These are phyloP conservation scores for Puccinia triticina DNA, from an alignment of 1,284 basidiomycete genomes.

Conservation along the genomic window DNA sequence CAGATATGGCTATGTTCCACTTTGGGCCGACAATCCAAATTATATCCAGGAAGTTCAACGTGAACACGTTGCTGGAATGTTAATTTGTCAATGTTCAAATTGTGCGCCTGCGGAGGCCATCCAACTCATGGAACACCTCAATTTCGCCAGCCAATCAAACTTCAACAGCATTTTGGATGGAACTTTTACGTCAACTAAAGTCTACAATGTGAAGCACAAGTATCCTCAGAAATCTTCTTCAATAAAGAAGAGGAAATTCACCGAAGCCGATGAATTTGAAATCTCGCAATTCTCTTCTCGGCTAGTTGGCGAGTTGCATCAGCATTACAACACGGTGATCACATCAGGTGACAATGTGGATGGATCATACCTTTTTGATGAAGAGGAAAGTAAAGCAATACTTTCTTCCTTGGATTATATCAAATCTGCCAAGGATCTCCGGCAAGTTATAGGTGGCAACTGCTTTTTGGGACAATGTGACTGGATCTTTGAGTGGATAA, in stretches of 20 bases:
- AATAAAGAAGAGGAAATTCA: not conserved
- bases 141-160: not conserved
- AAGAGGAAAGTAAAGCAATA: not conserved
- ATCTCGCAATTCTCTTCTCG: not conserved
- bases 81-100: not conserved
- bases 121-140: not conserved
- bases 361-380: not conserved
- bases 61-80: not conserved
- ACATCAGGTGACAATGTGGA: not conserved
- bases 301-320: not conserved
- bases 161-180: not conserved
- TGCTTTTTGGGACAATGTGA: not conserved
- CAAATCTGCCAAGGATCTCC: not conserved
- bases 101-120: not conserved
- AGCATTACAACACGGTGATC: not conserved
- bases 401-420: not conserved
- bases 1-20: not conserved
- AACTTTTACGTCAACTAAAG: not conserved
- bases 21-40: not conserved
- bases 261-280: not conserved
- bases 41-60: not conserved
- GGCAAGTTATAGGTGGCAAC: not conserved
- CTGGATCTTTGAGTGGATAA: slow-evolving; percentile 8
- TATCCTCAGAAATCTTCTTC: not conserved
- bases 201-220: not conserved